A percentile compares a stretch with the other conserved stretches of the same genome.
These are phyloP conservation scores for Solanum peruvianum DNA, from an alignment of 257 asterid genomes.

Conservation along the genomic window DNA sequence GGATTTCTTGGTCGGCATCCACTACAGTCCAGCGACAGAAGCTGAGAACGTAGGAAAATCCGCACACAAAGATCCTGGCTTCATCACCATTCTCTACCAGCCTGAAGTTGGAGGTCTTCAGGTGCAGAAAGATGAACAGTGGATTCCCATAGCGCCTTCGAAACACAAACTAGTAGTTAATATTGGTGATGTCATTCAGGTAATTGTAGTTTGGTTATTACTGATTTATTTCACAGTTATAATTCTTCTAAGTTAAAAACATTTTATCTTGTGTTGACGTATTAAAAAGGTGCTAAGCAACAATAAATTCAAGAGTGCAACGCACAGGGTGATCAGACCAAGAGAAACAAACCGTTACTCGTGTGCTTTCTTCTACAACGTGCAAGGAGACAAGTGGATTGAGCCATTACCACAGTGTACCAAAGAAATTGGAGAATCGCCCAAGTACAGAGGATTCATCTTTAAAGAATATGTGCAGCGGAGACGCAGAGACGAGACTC, in stretches of 20 bases:
- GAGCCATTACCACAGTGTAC: constrained; percentile 42
- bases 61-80: constrained; percentile 32
- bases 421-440: constrained; percentile 16
- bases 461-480: constrained; percentile 21
- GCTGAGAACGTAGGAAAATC: constrained; percentile 22
- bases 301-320: constrained; percentile 39
- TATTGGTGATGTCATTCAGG: constrained; percentile 35
- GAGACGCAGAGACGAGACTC: constrained; percentile 30
- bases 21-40: constrained; percentile 31
- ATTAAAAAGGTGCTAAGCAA: constrained; percentile 2
- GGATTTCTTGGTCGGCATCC: constrained; percentile 39
- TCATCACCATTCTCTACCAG: constrained; percentile 27
- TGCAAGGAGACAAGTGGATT: constrained; percentile 34
- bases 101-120: constrained; percentile 48
- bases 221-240: no score
- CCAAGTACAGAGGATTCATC: constrained; percentile 29
- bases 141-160: constrained; percentile 28
- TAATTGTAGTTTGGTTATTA: neutral
- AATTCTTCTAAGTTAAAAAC: no score
- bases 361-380: constrained; percentile 18
- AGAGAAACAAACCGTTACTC: constrained; percentile 24
- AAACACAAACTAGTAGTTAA: constrained; percentile 29
- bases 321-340: constrained; percentile 33
- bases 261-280: no score
- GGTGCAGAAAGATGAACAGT: constrained; percentile 20